These are phyloP conservation scores for Picochlorum sp. DNA, from an alignment of 139 green algal species.

Conservation along the genomic window DNA sequence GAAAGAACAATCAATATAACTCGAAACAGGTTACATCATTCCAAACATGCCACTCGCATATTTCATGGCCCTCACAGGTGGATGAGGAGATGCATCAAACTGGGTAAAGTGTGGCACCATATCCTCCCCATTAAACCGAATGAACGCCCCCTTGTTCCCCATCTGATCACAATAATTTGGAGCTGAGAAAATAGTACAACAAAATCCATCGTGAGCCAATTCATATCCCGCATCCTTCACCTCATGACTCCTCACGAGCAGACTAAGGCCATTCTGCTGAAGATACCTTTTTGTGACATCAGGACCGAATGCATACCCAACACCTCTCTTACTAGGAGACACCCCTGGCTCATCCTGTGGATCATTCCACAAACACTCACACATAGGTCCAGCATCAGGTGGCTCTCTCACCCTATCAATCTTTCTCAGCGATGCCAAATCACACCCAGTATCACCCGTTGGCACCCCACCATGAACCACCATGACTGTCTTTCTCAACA, in stretches of 20 bases:
- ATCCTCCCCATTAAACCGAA: slow-evolving; percentile 81
- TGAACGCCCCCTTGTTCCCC: slow-evolving; percentile 75
- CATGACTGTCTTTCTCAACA: slow-evolving; percentile 76
- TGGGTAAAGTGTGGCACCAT: slow-evolving; percentile 90
- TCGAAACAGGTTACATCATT: background rate
- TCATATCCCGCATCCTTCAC: slow-evolving; percentile 96
- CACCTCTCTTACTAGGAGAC: slow-evolving; percentile 79
- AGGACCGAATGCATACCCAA: slow-evolving; percentile 73
- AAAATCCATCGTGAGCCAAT: slow-evolving; percentile 79
- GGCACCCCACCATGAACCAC: slow-evolving; percentile 93
- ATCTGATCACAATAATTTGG: slow-evolving; percentile 94
- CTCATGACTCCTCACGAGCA: slow-evolving; percentile 81
- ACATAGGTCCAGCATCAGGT: slow-evolving; percentile 93
- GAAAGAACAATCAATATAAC: too few species aligned
- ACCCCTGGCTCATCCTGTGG: slow-evolving; percentile 60
- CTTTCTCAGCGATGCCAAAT: slow-evolving; percentile 73
- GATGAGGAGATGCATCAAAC: slow-evolving; percentile 79
- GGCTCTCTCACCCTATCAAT: slow-evolving; percentile 87
- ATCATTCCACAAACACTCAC: slow-evolving; percentile 94
- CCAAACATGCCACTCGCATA: slow-evolving; percentile 62
- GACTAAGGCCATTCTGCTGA: slow-evolving; percentile 74
- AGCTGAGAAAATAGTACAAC: slow-evolving; percentile 91
- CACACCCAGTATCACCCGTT: slow-evolving; percentile 65
- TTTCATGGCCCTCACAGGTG: slow-evolving; percentile 86
- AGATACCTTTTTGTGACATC: slow-evolving; percentile 82